A percentile compares a stretch with the other conserved stretches of the same genome.
Evolutionary conservation across 2,329 filamentous ascomycete species (phyloP).

Genomic region (Talaromyces sp.): DNA sequence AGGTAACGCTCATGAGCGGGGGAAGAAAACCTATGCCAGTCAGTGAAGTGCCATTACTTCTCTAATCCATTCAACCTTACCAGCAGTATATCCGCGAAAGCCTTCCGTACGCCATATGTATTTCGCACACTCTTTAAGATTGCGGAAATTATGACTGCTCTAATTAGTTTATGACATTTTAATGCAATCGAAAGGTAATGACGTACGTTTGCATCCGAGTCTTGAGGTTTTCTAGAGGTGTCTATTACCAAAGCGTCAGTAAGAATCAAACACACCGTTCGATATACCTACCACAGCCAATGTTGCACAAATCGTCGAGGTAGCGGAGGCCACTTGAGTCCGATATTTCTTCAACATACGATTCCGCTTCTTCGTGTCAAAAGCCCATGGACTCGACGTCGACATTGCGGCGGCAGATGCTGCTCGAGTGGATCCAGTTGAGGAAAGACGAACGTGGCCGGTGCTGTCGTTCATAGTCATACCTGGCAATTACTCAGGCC

Average conservation of each 20-base stretch:
- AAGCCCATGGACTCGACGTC: constrained; percentile 31
- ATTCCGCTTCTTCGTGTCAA: constrained; percentile 42
- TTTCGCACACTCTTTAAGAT: constrained; percentile 41
- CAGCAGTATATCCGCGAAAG: constrained; percentile 47
- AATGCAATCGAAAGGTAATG: not conserved
- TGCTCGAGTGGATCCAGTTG: constrained; percentile 33
- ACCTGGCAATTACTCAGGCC: constrained; percentile 25
- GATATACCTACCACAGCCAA: constrained; percentile 42
- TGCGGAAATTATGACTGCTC: constrained; percentile 44
- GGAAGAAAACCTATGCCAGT: constrained; percentile 38
- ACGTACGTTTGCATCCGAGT: constrained; percentile 51
- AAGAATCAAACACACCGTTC: not conserved
- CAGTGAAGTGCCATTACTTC: not conserved
- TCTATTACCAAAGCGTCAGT: constrained; percentile 28
- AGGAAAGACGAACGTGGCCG: constrained; percentile 41
- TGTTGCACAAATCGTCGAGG: constrained; percentile 45
- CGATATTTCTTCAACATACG: constrained; percentile 45
- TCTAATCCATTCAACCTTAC: constrained; percentile 27
- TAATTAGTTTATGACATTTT: constrained; percentile 9
- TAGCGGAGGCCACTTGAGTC: constrained; percentile 46
- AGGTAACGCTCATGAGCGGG: constrained; percentile 45
- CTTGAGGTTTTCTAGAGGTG: constrained; percentile 48
- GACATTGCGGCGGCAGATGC: constrained; percentile 34
- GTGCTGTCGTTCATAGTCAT: constrained; percentile 39
- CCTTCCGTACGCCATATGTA: constrained; percentile 49